Base-by-base conservation (phyloP, 169 alveolate genomes). In the Plasmodium fragile region DNA sequence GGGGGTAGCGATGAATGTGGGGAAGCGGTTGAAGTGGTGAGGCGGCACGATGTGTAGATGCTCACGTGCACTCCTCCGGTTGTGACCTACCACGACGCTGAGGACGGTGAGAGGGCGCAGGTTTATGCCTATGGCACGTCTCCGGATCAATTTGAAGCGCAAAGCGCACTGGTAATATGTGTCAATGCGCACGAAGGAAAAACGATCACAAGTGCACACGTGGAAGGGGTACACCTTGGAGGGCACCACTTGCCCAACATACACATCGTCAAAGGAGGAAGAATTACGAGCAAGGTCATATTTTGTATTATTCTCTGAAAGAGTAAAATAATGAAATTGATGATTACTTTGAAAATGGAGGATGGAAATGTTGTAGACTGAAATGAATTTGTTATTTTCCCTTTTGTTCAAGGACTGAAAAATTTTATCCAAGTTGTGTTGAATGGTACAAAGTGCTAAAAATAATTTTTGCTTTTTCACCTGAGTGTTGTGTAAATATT, bases 131-230 rank as follows among this genome's bases (percentile, higher is more conserved):
- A 85, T 52, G 18, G 79, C 28, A 28, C 69, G 59, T 43, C 28
- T 49, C 28, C 75, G 85, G 32, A 85, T 53, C 25, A 85, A 16
- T 28, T 45, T 73, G 18, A 85, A 85, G 11, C 59, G 55, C 11
- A 49, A 18, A 30, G 55, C 70, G 6, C 81, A 73, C 34, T 85
- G 93, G 30, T 73, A 73, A 53, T 85, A 85, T 53, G 73, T 85
- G 5, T 75, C 59, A 18, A 85, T 85, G 53, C 70, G 36, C 25
- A 85, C 4, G 49, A 85, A 85, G 1, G 87, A 32, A 32, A 52
- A 85, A 0, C 52, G 55, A 16, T 85, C 93, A n/a, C 93, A 85
- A 3, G 85, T 85, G 59, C 81, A 85, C 18, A 85, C 34, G 43
- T 85, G 75, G 41, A 85, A 75, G 2, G 93, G 85, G 45, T 85